These are phyloP conservation scores for Dipteronia dyeriana DNA, from an alignment of 345 rosid genomes.

Conservation along the genomic window DNA sequence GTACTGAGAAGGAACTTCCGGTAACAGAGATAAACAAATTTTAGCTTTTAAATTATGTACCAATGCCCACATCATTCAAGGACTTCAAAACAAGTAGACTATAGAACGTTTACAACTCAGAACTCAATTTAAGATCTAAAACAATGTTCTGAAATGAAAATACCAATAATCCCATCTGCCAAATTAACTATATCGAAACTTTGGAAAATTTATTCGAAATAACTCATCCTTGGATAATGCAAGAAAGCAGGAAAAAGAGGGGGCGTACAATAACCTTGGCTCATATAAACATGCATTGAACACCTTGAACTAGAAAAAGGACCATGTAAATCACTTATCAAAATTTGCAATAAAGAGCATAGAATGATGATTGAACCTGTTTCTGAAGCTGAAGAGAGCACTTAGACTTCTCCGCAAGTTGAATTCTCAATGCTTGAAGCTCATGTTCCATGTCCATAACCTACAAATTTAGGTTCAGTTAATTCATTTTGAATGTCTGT, in stretches of 20 bases:
- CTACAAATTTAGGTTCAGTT: constrained; percentile 37
- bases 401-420: constrained; percentile 79
- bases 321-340: neutral
- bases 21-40: no score
- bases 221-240: constrained; percentile 4
- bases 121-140: neutral
- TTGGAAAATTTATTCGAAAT: neutral
- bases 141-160: neutral
- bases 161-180: neutral
- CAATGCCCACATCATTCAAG: no score
- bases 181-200: neutral
- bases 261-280: neutral
- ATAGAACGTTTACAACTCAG: neutral
- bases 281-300: constrained; percentile 1
- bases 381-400: constrained; percentile 71
- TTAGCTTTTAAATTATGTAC: no score
- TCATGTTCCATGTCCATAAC: constrained; percentile 97
- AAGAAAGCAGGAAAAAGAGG: neutral
- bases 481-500: constrained; percentile 2
- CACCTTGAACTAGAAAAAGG: neutral
- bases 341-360: neutral
- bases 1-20: no score
- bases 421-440: constrained; percentile 74
- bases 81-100: no score
- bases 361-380: constrained; percentile 44